Evolutionary conservation across 495 filamentous ascomycete species (phyloP), one percentile per base, ranked within the genome.

Genomic region (Podospora fimiseda): DNA sequence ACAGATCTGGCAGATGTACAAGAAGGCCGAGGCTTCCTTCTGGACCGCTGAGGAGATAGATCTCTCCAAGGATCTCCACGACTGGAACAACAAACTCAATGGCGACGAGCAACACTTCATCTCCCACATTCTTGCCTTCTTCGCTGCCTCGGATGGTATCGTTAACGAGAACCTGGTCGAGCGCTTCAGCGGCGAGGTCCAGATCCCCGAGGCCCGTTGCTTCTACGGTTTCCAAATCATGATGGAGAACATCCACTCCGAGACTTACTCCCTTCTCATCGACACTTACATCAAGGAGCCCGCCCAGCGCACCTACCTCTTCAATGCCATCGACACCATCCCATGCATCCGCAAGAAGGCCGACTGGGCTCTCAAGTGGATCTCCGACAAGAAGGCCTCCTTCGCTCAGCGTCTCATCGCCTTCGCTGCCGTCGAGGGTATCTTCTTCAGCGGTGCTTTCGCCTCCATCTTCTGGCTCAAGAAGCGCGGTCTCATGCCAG

Each of bases 181-280:
- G 80, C 89, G 93, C 59, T 98, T 98, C 83, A 92, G 87, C 58
- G 88, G 86, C 45, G 93, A 98, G 74, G 92, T 98, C 22, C 93
- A 98, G 76, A 84, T 95, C 57, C 92, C 93, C 30, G 93, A 98
- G 76, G 93, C 93, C 51, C 90, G 93, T 69, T 97, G 93, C 84
- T 98, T 98, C 83, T 98, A 98, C 70, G 93, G 93, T 59, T 99
- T 99, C 82, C 93, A 99, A 76, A 99, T 99, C 78, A 99, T 99
- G 93, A 97, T 99, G 88, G 93, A 99, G 83, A 99, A 99, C 77
- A 96, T 99, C 65, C 93, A 99, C 82, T 95, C 93, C 22, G 93
- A 99, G 75, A 99, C 93, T 43, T 99, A 99, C 82, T 96, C 92
- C 30, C 83, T 99, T 13, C 85, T 99, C 60, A 99, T 99, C 70